Percentiles rank a stretch among this genome's conserved stretches.
Conservation (phyloP, 306 rosid species). For the Medicago lupulina region DNA sequence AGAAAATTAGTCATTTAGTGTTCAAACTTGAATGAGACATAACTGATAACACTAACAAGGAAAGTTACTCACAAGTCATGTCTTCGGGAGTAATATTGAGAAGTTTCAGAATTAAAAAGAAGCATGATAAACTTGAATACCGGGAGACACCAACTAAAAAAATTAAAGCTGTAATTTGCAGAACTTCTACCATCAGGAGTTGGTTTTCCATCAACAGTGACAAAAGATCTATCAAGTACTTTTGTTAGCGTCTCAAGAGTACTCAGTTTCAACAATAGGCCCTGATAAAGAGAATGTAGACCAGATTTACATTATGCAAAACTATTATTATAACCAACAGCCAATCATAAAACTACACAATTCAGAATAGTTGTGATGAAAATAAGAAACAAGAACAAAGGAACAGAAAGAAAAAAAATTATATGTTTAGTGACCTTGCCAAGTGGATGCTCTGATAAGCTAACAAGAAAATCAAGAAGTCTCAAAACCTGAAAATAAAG, state of each 20-base stretch:
- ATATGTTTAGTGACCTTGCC: conserved; percentile 65
- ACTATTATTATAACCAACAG: conserved; percentile 1
- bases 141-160: conserved; percentile 78
- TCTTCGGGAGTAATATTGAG: conserved; percentile 48
- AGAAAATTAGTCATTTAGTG: conserved; percentile 29
- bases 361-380: conserved; percentile 20
- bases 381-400: conserved; percentile 31
- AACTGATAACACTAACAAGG: conserved; percentile 10
- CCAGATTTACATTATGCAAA: conserved; percentile 12
- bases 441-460: conserved; percentile 88
- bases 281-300: conserved; percentile 54
- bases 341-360: conserved; percentile 13
- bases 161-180: conserved; percentile 51
- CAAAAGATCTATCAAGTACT: conserved; percentile 68
- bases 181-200: conserved; percentile 58
- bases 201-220: conserved; percentile 58
- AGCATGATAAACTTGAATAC: conserved; percentile 75
- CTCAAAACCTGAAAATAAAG: conserved; percentile 71
- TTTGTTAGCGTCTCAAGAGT: conserved; percentile 61
- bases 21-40: conserved; percentile 25
- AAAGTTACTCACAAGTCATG: conserved; percentile 65
- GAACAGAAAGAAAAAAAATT: background rate
- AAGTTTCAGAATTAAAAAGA: conserved; percentile 58
- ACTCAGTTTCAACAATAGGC: conserved; percentile 67
- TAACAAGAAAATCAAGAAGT: conserved; percentile 90